These are phyloP conservation scores for Blastobotrys terrestris DNA, from an alignment of 805 yeast species.

Conservation along the genomic window DNA sequence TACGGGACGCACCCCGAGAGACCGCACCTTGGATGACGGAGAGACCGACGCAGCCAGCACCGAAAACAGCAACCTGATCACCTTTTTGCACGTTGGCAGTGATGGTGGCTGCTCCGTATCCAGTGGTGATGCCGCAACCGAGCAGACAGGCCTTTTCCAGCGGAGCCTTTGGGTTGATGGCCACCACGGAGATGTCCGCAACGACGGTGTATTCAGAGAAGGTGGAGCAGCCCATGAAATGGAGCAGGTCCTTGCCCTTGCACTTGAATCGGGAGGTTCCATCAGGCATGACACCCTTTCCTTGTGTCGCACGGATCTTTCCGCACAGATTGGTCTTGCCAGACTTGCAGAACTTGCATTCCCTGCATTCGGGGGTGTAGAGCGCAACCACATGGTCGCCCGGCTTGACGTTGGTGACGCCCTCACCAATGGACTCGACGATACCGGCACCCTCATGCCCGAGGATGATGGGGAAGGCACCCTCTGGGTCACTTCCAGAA, in stretches of 20 bases:
- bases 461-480: constrained; percentile 83
- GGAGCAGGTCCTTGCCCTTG: constrained; percentile 72
- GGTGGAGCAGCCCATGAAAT: constrained; percentile 98
- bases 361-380: constrained; percentile 94
- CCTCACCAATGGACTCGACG: constrained; percentile 93
- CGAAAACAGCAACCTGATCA: constrained; percentile 92
- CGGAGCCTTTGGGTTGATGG: constrained; percentile 78
- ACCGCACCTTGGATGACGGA: constrained; percentile 94
- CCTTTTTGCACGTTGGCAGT: constrained; percentile 88
- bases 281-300: constrained; percentile 98
- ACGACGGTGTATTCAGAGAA: constrained; percentile 97
- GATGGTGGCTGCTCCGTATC: constrained; percentile 94
- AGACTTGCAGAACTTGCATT: constrained; percentile 90
- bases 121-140: constrained; percentile 98
- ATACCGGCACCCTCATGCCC: constrained; percentile 99
- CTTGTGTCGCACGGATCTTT: constrained; percentile 94
- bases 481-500: constrained; percentile 94
- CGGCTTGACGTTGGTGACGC: constrained; percentile 78
- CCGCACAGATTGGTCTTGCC: constrained; percentile 97
- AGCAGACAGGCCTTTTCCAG: constrained; percentile 83
- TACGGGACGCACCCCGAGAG: constrained; percentile 69
- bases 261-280: constrained; percentile 84
- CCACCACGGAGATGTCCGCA: constrained; percentile 94
- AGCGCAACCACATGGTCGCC: constrained; percentile 94
- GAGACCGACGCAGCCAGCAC: constrained; percentile 96